A percentile compares a stretch with the other conserved stretches of the same genome.
Evolutionary conservation across 2,329 filamentous ascomycete species (phyloP).

Genomic region (Stagonosporopsis rhizophila): DNA sequence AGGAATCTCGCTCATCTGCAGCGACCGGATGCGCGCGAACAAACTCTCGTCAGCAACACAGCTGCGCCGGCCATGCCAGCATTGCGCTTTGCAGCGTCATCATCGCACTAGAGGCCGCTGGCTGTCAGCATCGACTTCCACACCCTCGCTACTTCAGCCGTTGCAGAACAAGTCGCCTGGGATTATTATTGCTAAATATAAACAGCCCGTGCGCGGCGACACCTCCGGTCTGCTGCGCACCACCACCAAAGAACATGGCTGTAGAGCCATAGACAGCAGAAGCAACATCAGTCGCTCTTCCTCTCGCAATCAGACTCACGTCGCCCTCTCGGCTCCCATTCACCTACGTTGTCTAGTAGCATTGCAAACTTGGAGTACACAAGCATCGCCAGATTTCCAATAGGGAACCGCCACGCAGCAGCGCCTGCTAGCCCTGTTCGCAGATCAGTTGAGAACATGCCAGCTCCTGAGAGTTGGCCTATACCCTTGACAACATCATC

Average conservation of each 20-base stretch:
- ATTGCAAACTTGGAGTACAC: too few relatives aligned
- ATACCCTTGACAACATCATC: neutral
- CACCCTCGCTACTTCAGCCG: conserved; percentile 1
- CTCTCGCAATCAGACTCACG: neutral
- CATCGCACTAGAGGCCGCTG: conserved; percentile 2
- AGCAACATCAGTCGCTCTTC: neutral
- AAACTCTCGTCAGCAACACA: conserved; percentile 2
- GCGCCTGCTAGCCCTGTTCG: neutral
- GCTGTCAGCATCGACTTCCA: conserved; percentile 5
- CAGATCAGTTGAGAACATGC: neutral
- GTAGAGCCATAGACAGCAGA: neutral
- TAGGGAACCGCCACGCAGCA: neutral
- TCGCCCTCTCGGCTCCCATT: neutral
- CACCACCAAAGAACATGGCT: neutral
- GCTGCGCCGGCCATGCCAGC: neutral
- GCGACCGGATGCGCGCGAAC: neutral
- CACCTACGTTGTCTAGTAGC: neutral
- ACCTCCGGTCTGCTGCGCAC: neutral
- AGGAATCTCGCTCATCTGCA: neutral
- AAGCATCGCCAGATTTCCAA: too few relatives aligned
- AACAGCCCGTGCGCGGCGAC: neutral
- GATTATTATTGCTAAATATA: neutral
- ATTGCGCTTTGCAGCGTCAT: neutral
- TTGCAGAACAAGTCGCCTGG: neutral
- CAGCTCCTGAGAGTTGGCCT: neutral